Evolutionary conservation across 176 grass and related monocot genomes (phyloP), one percentile per base, ranked within the genome.

Genomic region (Neostapfia colusana): DNA sequence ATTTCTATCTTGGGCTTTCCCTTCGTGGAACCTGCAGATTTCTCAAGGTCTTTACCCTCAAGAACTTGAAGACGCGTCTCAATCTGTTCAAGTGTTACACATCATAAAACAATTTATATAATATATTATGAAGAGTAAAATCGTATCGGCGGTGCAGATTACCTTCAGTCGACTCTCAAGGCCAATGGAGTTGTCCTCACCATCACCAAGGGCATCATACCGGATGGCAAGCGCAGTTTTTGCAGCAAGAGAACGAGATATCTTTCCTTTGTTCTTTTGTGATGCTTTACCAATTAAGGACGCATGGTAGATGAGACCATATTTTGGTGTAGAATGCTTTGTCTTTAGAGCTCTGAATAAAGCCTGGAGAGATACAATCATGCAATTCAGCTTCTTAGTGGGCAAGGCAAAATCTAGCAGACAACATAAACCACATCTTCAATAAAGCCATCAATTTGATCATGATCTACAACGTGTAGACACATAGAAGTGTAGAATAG

Each of bases 271-370:
- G 65, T 94, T 70, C 56, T 91, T 93, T 61, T 85, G 91, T 70
- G 94, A 80, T 8, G 94, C 94, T 70, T 97, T 87, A 40, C 93
- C 94, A 76, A 97, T 88, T 59, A 92, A 78, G 24, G 95, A 94
- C 60, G 91, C 95, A 82, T 94, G 91, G 23, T 87, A 98, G 76
- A 93, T 93, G 60, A 93, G 79, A n/a, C 89, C 95, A 84, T 97
- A 97, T 21, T 97, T 97, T 14, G 86, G 94, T 54, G 91, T 93
- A 83, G 94, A 44, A 41, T 93, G 94, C 80, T 97, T 91, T 4
- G 91, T 78, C 86, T 97, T 97, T 8, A 97, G 63, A 83, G 94
- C 91, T 90, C 94, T 91, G 67, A 97, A 97, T 27, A 97, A 90
- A 50, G 91, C 91, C 88, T 91, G 81, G 13, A 70, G 14, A 86